Evolutionary conservation across 768 basidiomycete species (phyloP).

Genomic region (Leccinum fibrillosum): DNA sequence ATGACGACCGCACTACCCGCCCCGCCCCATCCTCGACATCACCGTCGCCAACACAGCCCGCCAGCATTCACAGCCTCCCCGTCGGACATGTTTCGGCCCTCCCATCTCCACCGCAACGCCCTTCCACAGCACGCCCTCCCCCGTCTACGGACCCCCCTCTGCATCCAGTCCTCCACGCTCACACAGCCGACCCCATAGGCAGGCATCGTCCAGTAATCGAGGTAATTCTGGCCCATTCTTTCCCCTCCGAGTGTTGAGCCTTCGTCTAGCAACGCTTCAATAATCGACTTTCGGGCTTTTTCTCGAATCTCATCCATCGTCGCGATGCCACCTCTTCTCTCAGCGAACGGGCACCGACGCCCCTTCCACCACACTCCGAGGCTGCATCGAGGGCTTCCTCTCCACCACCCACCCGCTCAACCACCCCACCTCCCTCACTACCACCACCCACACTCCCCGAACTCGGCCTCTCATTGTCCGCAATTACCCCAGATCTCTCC

Average conservation of each 20-base stretch:
- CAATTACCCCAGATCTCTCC: slow-evolving; percentile 63
- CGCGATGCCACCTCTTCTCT: slow-evolving; percentile 45
- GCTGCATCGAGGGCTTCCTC: slow-evolving; percentile 52
- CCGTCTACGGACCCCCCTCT: slow-evolving; percentile 5
- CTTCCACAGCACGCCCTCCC: slow-evolving; percentile 32
- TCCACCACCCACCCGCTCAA: slow-evolving; percentile 48
- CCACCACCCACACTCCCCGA: slow-evolving; percentile 71
- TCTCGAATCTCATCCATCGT: slow-evolving; percentile 73
- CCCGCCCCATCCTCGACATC: neutral
- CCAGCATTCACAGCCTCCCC: slow-evolving; percentile 61
- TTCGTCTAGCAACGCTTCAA: slow-evolving; percentile 50
- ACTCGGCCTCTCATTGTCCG: slow-evolving; percentile 68
- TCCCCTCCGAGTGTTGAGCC: slow-evolving; percentile 5
- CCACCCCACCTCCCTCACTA: slow-evolving; percentile 69
- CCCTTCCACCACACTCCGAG: slow-evolving; percentile 31
- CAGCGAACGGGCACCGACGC: slow-evolving; percentile 31
- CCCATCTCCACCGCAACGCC: slow-evolving; percentile 31
- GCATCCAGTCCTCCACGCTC: neutral
- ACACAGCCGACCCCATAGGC: slow-evolving; percentile 22
- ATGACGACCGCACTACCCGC: neutral
- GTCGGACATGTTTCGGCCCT: slow-evolving; percentile 47
- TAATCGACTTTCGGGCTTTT: slow-evolving; percentile 82
- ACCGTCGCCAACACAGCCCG: slow-evolving; percentile 12
- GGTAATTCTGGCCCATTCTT: slow-evolving; percentile 35
- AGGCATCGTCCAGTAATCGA: slow-evolving; percentile 57